Percentiles rank a stretch among this genome's conserved stretches.
Evolutionary conservation across 805 yeast genomes (phyloP).

Genomic region (Candida ortonii): DNA sequence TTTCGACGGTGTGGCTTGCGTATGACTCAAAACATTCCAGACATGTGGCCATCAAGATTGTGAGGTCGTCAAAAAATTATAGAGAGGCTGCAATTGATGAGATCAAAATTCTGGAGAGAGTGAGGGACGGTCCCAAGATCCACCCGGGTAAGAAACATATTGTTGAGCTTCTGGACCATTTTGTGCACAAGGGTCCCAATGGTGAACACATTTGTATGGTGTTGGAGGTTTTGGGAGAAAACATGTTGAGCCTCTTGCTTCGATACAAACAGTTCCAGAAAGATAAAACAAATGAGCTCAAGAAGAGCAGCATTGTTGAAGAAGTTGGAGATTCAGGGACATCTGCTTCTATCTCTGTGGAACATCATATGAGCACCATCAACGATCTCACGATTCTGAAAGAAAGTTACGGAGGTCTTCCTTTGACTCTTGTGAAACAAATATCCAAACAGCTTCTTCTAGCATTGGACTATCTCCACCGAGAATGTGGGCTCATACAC

Average conservation of each 20-base stretch:
- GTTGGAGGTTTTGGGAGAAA: conserved; percentile 63
- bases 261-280: conserved; percentile 43
- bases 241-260: conserved; percentile 47
- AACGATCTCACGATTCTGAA: conserved; percentile 35
- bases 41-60: conserved; percentile 64
- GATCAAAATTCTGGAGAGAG: conserved; percentile 44
- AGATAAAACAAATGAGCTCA: conserved; percentile 28
- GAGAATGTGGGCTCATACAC: conserved; percentile 64
- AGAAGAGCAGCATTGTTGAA: conserved; percentile 13
- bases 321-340: conserved; percentile 2
- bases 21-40: conserved; percentile 34
- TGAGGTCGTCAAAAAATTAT: conserved; percentile 50
- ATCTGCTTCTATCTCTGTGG: conserved; percentile 12
- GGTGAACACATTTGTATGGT: conserved; percentile 67
- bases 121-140: conserved; percentile 28
- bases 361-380: conserved; percentile 26
- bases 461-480: conserved; percentile 57
- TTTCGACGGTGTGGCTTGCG: conserved; percentile 71
- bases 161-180: conserved; percentile 53
- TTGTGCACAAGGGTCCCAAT: conserved; percentile 56
- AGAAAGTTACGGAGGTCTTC: conserved; percentile 51
- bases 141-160: conserved; percentile 54
- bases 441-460: conserved; percentile 53
- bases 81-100: conserved; percentile 67
- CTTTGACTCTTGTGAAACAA: conserved; percentile 51